Conservation (phyloP, 352 stramenopile genomes). For the Phytopythium mirpurense region DNA sequence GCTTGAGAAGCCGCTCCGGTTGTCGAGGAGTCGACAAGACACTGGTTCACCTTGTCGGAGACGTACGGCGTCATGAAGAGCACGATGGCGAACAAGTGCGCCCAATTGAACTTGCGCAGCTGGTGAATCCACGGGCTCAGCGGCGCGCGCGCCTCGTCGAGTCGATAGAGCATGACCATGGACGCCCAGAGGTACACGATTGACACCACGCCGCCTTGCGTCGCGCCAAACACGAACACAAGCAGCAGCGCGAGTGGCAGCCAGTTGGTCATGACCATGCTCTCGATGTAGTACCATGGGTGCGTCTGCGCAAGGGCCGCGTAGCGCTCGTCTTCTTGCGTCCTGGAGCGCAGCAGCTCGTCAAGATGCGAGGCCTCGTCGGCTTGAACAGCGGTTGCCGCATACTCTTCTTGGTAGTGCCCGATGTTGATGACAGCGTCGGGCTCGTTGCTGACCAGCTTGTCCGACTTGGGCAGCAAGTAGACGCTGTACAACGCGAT, state of each 20-base stretch:
- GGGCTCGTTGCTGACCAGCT: constrained; percentile 17
- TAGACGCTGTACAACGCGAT: constrained; percentile 61
- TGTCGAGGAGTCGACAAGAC: constrained; percentile 18
- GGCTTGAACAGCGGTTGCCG: constrained; percentile 8
- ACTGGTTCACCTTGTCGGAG: constrained; percentile 41
- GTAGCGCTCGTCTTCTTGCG: constrained; percentile 27
- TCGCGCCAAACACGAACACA: constrained; percentile 68
- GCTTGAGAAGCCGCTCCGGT: background rate
- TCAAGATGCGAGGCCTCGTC: constrained; percentile 7
- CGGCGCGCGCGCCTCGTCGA: constrained; percentile 61
- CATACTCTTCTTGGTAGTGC: constrained; percentile 6
- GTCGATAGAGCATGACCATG: constrained; percentile 71
- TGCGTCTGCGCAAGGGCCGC: constrained; percentile 52
- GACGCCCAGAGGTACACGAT: constrained; percentile 68
- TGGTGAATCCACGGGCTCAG: constrained; percentile 63
- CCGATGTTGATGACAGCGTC: constrained; percentile 20
- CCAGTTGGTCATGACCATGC: constrained; percentile 54
- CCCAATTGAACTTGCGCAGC: constrained; percentile 80
- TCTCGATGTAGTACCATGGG: constrained; percentile 68
- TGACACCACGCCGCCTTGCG: constrained; percentile 64
- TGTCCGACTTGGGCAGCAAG: constrained; percentile 56
- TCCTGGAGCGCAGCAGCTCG: background rate
- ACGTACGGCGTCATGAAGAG: constrained; percentile 66
- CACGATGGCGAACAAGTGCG: constrained; percentile 73
- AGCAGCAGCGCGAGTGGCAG: constrained; percentile 64